Evolutionary conservation across 2,329 filamentous ascomycete species (phyloP).

Genomic region (Emergomyces orientalis): DNA sequence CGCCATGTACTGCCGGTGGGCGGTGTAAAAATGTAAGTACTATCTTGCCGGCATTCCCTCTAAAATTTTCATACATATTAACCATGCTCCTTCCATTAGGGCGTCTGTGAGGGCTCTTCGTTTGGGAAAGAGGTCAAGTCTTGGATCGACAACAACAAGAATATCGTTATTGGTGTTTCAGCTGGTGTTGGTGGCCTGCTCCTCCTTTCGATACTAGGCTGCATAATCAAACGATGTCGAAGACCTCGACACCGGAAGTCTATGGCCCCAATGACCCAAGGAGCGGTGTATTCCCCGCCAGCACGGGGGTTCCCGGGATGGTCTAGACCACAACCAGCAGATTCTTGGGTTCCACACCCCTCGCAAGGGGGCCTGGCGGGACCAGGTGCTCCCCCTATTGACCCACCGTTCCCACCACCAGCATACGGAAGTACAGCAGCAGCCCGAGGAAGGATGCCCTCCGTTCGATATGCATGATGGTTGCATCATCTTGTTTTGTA

Average conservation of each 20-base stretch:
- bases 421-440: conserved; percentile 9
- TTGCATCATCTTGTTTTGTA: conserved; percentile 1
- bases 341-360: neutral
- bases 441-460: conserved; percentile 10
- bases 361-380: neutral
- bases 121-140: conserved; percentile 59
- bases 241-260: conserved; percentile 22
- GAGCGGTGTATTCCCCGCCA: neutral
- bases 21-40: conserved; percentile 57
- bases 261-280: conserved; percentile 14
- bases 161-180: conserved; percentile 72
- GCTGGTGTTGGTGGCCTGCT: conserved; percentile 63
- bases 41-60: neutral
- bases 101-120: conserved; percentile 62
- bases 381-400: neutral
- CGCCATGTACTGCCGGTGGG: conserved; percentile 70
- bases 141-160: conserved; percentile 70
- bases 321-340: neutral
- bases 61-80: neutral
- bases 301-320: neutral
- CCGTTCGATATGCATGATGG: conserved; percentile 12
- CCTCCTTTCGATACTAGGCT: conserved; percentile 58
- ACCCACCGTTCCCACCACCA: conserved; percentile 9
- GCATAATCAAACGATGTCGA: conserved; percentile 51
- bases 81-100: conserved; percentile 34